Percentiles rank a stretch among this genome's conserved stretches.
Evolutionary conservation across 2,329 filamentous ascomycete species (phyloP).

Genomic region (Diaporthe ampelina): DNA sequence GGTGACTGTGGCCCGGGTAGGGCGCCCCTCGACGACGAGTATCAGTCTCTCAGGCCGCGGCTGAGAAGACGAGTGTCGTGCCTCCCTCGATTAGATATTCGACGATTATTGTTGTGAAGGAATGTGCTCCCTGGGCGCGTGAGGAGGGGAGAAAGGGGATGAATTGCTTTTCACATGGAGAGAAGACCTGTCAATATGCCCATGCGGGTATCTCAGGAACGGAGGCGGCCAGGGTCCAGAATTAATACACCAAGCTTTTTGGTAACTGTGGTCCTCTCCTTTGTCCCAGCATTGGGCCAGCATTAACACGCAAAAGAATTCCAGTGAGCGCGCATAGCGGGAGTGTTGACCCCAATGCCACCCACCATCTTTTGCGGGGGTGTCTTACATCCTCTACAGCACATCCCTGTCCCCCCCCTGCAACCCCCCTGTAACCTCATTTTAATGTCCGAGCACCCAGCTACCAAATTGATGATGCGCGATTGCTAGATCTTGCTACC

Average conservation of each 20-base stretch:
- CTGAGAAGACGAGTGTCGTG: neutral
- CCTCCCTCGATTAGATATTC: neutral
- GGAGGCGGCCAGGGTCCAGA: conserved; percentile 20
- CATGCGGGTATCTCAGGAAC: conserved; percentile 17
- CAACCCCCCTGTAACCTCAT: neutral
- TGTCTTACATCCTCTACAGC: no score
- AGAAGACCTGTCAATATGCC: neutral
- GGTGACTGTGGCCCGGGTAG: conserved; percentile 5
- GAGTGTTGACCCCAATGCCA: conserved; percentile 11
- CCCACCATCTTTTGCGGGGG: conserved; percentile 14
- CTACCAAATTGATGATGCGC: conserved; percentile 20
- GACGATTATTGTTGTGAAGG: neutral
- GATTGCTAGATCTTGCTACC: conserved; percentile 27
- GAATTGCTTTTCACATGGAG: neutral
- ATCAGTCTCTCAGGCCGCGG: conserved; percentile 20
- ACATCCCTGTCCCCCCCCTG: no score
- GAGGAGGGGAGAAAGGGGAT: neutral
- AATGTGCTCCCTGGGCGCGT: neutral
- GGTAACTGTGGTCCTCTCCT: neutral
- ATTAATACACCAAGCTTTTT: conserved; percentile 30
- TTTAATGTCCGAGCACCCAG: conserved; percentile 30
- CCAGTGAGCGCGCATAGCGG: conserved; percentile 24
- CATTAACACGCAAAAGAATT: conserved; percentile 17
- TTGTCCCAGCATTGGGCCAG: neutral
- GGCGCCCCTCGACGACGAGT: conserved; percentile 11